Percentiles rank a stretch among this genome's conserved stretches.
phyloP scores from a whole-genome alignment of 495 filamentous ascomycete species.

The Xylaria grammica region DNA sequence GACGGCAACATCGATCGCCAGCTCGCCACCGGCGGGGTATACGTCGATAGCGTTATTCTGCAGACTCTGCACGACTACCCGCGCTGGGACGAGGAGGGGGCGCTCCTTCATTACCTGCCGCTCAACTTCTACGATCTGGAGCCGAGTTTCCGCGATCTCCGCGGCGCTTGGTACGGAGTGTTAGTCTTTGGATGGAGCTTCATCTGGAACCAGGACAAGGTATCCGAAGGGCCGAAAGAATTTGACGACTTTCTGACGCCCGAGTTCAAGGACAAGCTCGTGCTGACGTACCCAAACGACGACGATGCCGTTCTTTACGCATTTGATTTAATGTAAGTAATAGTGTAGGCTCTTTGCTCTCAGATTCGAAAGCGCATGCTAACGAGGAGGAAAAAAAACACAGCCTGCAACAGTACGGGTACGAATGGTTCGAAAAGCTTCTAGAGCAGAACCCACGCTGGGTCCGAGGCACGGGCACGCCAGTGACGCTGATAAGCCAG shows the following conservation, averaged over 20 bases:
- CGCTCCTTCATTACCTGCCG: slow-evolving; percentile 39
- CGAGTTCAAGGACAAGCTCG: slow-evolving; percentile 41
- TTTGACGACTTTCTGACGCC: slow-evolving; percentile 40
- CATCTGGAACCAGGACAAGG: slow-evolving; percentile 21
- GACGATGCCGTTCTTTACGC: slow-evolving; percentile 44
- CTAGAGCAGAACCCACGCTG: slow-evolving; percentile 40
- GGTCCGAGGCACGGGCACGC: slow-evolving; percentile 44
- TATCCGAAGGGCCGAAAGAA: slow-evolving; percentile 23
- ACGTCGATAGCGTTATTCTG: slow-evolving; percentile 38
- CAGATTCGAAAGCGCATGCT: neutral
- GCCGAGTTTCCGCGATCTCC: slow-evolving; percentile 33
- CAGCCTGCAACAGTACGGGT: slow-evolving; percentile 39
- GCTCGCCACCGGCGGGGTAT: slow-evolving; percentile 33
- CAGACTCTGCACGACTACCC: slow-evolving; percentile 46
- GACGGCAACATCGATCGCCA: slow-evolving; percentile 40
- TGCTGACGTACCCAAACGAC: slow-evolving; percentile 48
- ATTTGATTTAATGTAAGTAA: slow-evolving; percentile 38
- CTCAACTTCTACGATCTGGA: slow-evolving; percentile 35
- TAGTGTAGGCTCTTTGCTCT: neutral
- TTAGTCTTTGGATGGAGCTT: slow-evolving; percentile 35
- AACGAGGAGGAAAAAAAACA: neutral
- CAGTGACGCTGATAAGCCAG: slow-evolving; percentile 25
- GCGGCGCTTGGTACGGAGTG: slow-evolving; percentile 31
- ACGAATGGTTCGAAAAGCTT: slow-evolving; percentile 44
- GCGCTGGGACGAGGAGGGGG: slow-evolving; percentile 42